Evolutionary conservation across 495 filamentous ascomycete species (phyloP).

Genomic region (Penicillium parvum): DNA sequence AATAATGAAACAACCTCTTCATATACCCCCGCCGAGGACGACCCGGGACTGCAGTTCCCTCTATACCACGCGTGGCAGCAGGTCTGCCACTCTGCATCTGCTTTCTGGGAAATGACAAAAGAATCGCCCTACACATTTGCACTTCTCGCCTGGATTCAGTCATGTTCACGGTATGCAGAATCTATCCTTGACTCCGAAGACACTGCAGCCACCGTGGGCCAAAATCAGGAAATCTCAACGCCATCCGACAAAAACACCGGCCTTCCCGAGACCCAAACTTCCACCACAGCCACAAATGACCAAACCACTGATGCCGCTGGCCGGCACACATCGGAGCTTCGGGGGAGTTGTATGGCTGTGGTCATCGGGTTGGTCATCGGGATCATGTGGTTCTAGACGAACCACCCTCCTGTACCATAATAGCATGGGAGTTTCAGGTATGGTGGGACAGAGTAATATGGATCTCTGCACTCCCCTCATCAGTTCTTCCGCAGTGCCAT

Average conservation of each 20-base stretch:
- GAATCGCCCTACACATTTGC: neutral
- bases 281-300: slow-evolving; percentile 11
- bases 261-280: slow-evolving; percentile 3
- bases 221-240: neutral
- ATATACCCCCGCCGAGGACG: neutral
- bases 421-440: slow-evolving; percentile 2
- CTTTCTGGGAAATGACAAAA: slow-evolving; percentile 7
- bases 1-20: slow-evolving; percentile 6
- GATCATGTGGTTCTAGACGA: slow-evolving; percentile 39
- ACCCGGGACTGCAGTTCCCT: slow-evolving; percentile 5
- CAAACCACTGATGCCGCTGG: slow-evolving; percentile 27
- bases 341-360: slow-evolving; percentile 42
- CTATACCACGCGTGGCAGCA: slow-evolving; percentile 30
- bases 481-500: neutral
- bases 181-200: slow-evolving; percentile 2
- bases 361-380: slow-evolving; percentile 39
- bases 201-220: neutral
- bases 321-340: slow-evolving; percentile 27
- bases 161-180: slow-evolving; percentile 2
- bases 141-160: slow-evolving; percentile 1
- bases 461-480: neutral
- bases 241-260: slow-evolving; percentile 2
- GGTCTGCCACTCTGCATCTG: slow-evolving; percentile 26
- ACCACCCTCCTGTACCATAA: neutral
- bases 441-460: neutral